Evolutionary conservation across 306 rosid genomes (phyloP), one percentile per base, ranked within the genome.

Genomic region (Prunus mume): DNA sequence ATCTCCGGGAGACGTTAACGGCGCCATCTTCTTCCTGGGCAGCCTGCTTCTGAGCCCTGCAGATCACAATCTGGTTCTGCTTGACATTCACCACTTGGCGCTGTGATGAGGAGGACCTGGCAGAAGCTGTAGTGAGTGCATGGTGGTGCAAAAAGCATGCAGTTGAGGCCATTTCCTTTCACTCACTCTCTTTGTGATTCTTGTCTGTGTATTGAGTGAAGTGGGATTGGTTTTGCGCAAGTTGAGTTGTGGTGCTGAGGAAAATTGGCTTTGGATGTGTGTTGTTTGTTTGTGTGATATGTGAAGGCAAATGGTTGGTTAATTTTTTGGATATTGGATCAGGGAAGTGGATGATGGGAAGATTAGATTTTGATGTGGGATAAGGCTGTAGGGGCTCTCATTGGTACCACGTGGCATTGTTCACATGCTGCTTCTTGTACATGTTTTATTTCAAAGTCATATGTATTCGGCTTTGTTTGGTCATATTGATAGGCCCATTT

Each of bases 141-240:
- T 88, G 89, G 87, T 87, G 98, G 86, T 94, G 97, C 79, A 94
- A 77, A 78, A 91, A 94, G 72, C 98, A 91, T 10, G 96, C 84
- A 41, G 93, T 89, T 43, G 97, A 90, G 11, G 95, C 98, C 98
- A 94, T 93, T 80, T 66, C 54, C 20, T 63, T 15, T 46, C 54
- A 6, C 58, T 18, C 54, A 14, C 20, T 60, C 71, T 56, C 14
- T 30, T 0, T 57, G 32, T 54, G 32, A 49, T 12, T 38, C 71
- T 49, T 62, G 73, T 65, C 65, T 54, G 64, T 38, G 43, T 38
- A 38, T 38, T 6, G 43, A 38, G 9, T 38, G 43, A 38, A 38
- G 43, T 38, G 43, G 43, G 43, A 38, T 38, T 38, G 43, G 43
- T 38, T 38, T 38, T 38, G 43, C 7, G 43, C 9, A 38, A 38